These are phyloP conservation scores for Mucor velutinosus DNA, from an alignment of 371 early-diverging fungal species.

Conservation along the genomic window DNA sequence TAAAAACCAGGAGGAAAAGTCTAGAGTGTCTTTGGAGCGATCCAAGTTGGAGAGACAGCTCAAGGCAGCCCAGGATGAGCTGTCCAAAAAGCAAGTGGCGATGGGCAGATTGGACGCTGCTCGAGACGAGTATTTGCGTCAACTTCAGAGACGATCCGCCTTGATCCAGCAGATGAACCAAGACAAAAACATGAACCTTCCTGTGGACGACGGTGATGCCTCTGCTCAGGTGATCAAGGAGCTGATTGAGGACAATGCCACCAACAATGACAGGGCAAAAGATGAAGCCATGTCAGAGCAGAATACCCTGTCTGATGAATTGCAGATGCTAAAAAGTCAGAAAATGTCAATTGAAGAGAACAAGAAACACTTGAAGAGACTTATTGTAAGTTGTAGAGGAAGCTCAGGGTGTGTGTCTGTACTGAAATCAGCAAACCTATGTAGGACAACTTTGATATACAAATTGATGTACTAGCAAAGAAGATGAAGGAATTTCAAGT, in stretches of 20 bases:
- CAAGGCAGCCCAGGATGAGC: conserved; percentile 18
- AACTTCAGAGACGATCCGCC: conserved; percentile 13
- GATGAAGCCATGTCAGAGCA: conserved; percentile 15
- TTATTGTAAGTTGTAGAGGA: conserved; percentile 7
- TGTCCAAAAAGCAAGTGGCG: conserved; percentile 19
- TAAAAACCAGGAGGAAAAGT: conserved; percentile 4
- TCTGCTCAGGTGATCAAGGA: conserved; percentile 1
- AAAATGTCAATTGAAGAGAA: conserved; percentile 19
- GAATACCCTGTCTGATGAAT: conserved; percentile 20
- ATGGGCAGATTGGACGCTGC: conserved; percentile 24
- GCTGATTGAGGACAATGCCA: neutral
- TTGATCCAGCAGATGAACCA: conserved; percentile 18
- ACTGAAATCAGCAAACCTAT: neutral
- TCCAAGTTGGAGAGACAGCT: conserved; percentile 10
- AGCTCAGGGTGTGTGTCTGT: too few species aligned
- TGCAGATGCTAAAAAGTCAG: conserved; percentile 19
- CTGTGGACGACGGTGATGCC: neutral
- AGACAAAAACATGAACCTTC: neutral
- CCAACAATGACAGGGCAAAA: conserved; percentile 7
- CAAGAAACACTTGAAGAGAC: conserved; percentile 12
- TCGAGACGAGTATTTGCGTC: conserved; percentile 16
- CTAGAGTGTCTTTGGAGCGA: neutral
- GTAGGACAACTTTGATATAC: conserved; percentile 13
- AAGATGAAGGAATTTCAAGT: conserved; percentile 6
- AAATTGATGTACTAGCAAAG: conserved; percentile 1